Evolutionary conservation across 441 rosid species (phyloP).

Genomic region (Eruca vesicaria): DNA sequence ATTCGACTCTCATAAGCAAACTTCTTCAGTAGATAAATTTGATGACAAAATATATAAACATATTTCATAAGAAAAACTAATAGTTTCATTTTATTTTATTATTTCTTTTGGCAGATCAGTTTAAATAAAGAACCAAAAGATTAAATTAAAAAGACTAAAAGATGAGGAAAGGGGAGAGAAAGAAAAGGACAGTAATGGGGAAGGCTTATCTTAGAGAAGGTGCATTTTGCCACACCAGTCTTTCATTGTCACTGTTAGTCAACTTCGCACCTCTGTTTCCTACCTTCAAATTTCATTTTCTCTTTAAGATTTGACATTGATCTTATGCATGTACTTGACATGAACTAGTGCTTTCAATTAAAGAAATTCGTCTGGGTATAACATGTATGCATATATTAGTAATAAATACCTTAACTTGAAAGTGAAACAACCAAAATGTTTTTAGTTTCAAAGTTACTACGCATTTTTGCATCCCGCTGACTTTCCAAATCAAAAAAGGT

Average conservation of each 20-base stretch:
- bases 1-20: neutral
- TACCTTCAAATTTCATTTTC: slow-evolving; percentile 2
- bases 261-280: slow-evolving; percentile 26
- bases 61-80: neutral
- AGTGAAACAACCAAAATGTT: neutral
- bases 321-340: slow-evolving; percentile 23
- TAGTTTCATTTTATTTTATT: neutral
- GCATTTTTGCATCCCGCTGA: slow-evolving; percentile 24
- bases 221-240: slow-evolving; percentile 39
- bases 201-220: slow-evolving; percentile 38
- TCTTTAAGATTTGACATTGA: slow-evolving; percentile 24
- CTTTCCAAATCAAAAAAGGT: slow-evolving; percentile 21
- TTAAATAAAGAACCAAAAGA: neutral
- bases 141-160: slow-evolving; percentile 11
- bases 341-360: slow-evolving; percentile 20
- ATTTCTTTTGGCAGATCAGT: neutral
- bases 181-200: slow-evolving; percentile 37
- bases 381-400: neutral
- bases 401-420: neutral
- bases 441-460: neutral
- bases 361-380: neutral
- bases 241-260: slow-evolving; percentile 37
- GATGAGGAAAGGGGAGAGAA: slow-evolving; percentile 31
- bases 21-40: neutral
- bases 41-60: neutral